Conservation (phyloP, 129 eudicot species). For the Saposhnikovia divaricata region DNA sequence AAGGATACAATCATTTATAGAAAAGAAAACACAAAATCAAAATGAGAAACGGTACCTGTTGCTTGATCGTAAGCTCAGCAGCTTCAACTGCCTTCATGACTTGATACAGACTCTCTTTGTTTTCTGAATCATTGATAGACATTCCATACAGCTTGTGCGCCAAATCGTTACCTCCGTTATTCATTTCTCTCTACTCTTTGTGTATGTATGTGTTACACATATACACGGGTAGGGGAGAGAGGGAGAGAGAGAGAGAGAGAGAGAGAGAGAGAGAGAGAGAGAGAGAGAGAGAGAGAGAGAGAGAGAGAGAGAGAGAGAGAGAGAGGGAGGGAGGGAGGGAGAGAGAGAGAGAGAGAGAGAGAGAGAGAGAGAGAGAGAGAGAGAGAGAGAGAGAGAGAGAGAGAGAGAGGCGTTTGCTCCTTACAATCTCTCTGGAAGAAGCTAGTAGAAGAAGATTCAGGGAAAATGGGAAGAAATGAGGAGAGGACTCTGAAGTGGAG, state of each 20-base stretch:
- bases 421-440: neutral
- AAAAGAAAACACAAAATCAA: neutral
- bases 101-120: constrained; percentile 62
- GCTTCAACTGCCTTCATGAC: constrained; percentile 91
- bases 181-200: constrained; percentile 30
- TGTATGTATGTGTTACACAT: neutral
- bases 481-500: neutral
- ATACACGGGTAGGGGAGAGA: neutral
- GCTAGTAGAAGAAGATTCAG: neutral
- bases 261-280: neutral
- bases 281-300: no score
- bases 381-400: neutral
- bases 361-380: neutral
- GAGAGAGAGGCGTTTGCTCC: neutral
- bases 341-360: neutral
- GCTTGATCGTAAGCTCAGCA: constrained; percentile 83
- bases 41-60: constrained; percentile 45
- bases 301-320: neutral
- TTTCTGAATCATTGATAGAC: constrained; percentile 23
- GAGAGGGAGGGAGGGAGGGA: neutral
- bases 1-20: neutral
- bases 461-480: neutral
- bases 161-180: constrained; percentile 47
- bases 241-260: neutral
- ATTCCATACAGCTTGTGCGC: constrained; percentile 34